Base-by-base conservation (phyloP, 2,329 filamentous ascomycete species). In the Rhexocercosporidium sp. region DNA sequence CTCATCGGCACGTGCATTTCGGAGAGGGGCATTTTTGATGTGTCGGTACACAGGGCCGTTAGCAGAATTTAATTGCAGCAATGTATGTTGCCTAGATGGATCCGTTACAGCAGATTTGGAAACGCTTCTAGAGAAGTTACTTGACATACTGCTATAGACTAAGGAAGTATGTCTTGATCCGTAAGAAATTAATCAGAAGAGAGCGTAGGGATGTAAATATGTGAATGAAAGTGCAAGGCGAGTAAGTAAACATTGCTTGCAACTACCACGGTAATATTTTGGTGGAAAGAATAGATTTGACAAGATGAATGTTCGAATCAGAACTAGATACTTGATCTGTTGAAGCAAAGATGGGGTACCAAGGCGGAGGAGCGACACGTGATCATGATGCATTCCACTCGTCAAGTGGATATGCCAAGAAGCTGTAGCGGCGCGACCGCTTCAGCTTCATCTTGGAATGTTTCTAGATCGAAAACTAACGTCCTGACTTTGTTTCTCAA, bases 1-100 rank as follows among this genome's bases (percentile, higher is more conserved):
- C 64, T 83, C 81, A 20, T 74, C 78, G 8, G 75, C n/a, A 59
- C 59, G 49, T 22, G 66, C 62, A 37, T 65, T 34, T 44, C 66
- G 57, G 7, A 68, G 34, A 20, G 66, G 53, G 14, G 59, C 34
- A 3, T 20, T 34, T 54, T 68, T 68, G 41, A 68, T 56, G 14
- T 39, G 39, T 3, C 66, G 59, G 12, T 65, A 65, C 3, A 65
- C 59, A 3, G 66, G 66, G 11, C 66, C 66, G 27, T 65, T 53
- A 20, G 62, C 62, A 18, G 66, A 68, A 53, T 53, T 62, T n/a
- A 68, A 51, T 29, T 51, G 31, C 18, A 66, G 59, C 7, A 59
- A 12, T 11, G 37, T 66, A 14, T 49, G 39, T 8, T 51, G n/a
- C n/a, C 53, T 51, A 12, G 51, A 18, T 20, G 49, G 16, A 47